A percentile compares a stretch with the other conserved stretches of the same genome.
phyloP scores from a whole-genome alignment of 805 yeast species.

The Tetrapisispora nanseiensis region DNA sequence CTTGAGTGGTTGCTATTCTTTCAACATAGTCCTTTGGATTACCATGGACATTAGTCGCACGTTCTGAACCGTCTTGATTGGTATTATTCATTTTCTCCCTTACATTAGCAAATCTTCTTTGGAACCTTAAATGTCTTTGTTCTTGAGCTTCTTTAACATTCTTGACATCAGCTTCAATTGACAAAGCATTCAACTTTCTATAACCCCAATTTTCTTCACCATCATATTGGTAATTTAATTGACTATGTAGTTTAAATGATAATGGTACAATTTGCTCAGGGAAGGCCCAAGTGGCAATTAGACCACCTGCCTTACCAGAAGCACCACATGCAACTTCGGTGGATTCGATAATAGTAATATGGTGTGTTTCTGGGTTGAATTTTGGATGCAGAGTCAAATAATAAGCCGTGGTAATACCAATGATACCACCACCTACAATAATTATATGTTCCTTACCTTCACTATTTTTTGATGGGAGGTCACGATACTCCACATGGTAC shows the following conservation, averaged over 20 bases:
- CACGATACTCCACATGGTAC: background rate
- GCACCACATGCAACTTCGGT: constrained; percentile 96
- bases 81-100: background rate
- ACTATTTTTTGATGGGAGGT: background rate
- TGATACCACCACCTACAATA: constrained; percentile 90
- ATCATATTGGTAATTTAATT: constrained; percentile 62
- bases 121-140: constrained; percentile 2
- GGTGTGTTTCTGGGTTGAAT: constrained; percentile 62
- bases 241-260: constrained; percentile 76
- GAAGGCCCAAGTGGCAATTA: constrained; percentile 91
- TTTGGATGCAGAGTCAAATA: constrained; percentile 75
- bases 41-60: constrained; percentile 2
- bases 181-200: constrained; percentile 79
- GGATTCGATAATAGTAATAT: constrained; percentile 78
- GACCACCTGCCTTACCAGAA: constrained; percentile 94
- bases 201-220: constrained; percentile 91
- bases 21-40: background rate
- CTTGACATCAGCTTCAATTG: constrained; percentile 72
- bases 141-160: constrained; percentile 4
- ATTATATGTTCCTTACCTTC: constrained; percentile 65
- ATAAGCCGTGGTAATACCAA: constrained; percentile 92
- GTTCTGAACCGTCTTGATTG: background rate
- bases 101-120: background rate
- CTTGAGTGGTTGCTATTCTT: background rate
- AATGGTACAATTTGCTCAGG: constrained; percentile 90